Evolutionary conservation across 805 yeast genomes (phyloP), one percentile per base, ranked within the genome.

Genomic region (Schizosaccharomyces pombe): DNA sequence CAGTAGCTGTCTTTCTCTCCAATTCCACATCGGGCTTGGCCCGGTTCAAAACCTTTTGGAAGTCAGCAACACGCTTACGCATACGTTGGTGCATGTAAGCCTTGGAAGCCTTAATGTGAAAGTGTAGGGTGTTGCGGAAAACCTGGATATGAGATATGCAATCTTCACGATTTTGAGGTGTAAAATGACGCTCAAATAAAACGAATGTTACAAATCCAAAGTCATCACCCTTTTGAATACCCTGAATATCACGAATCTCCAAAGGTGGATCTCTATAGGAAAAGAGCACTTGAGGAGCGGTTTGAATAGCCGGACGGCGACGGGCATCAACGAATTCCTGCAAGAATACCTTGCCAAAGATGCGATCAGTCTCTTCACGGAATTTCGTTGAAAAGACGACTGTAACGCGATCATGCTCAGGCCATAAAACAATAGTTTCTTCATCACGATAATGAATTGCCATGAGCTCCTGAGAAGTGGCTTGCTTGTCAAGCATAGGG

Each of bases 11-110:
- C 69, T 77, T 81, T 61, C 82, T 73, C 60, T 79, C 86, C 56
- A 77, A 82, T 57, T 82, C 91, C 19, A 78, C 82, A 62, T 91
- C 99, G 29, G 95, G 89, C 69, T 87, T 86, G 31, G 98, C 98
- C 64, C 99, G 77, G 71, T 91, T 91, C 69, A 91, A 78, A 32
- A 91, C 89, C 73, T 91, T 91, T 65, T 87, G 76, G 72, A 87
- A 91, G 62, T 93, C 91, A 61, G 82, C 80, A 26, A 91, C 97
- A 63, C 98, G 77, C 69, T 74, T 85, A 68, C 99, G 79, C 99
- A 91, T 91, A 73, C 99, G 80, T 54, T 95, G 85, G 68, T 91
- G 99, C 80, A 91, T 79, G 70, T 84, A 91, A 34, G 98, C 97
- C 73, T 91, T 91, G 57, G 95, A 86, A 68, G 96, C 89, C 70